These are phyloP conservation scores for Aspergillus sp. DNA, from an alignment of 2,329 filamentous ascomycete genomes.

Conservation along the genomic window DNA sequence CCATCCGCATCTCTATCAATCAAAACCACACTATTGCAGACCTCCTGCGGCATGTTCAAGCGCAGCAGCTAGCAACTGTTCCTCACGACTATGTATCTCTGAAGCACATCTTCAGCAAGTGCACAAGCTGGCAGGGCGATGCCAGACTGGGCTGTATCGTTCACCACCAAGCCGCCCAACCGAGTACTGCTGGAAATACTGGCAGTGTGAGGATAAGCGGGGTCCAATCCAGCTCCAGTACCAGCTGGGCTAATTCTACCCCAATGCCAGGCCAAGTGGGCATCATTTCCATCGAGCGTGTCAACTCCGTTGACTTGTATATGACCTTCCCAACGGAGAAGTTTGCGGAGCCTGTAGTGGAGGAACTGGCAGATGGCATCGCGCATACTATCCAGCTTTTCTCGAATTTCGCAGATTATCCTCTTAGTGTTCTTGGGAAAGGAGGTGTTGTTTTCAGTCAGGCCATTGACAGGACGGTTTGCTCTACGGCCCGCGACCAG, in stretches of 20 bases:
- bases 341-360: no score
- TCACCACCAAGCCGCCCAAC: conserved; percentile 5
- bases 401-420: no score
- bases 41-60: conserved; percentile 12
- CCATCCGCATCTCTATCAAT: conserved; percentile 3
- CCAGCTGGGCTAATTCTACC: conserved; percentile 1
- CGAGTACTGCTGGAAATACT: background rate
- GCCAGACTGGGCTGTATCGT: conserved; percentile 6
- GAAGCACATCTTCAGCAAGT: conserved; percentile 1
- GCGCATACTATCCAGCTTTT: no score
- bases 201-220: background rate
- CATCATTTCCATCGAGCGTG: conserved; percentile 2
- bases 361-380: no score
- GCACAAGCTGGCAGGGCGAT: conserved; percentile 6
- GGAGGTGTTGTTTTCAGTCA: no score
- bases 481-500: no score
- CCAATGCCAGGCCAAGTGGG: background rate
- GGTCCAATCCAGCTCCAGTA: background rate
- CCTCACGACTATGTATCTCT: conserved; percentile 7
- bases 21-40: conserved; percentile 3
- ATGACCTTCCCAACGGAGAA: no score
- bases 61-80: conserved; percentile 8
- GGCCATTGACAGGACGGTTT: no score
- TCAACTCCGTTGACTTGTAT: no score
- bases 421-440: no score